Evolutionary conservation across 1,284 basidiomycete genomes (phyloP), one percentile per base, ranked within the genome.

Genomic region (Abortiporus biennis): DNA sequence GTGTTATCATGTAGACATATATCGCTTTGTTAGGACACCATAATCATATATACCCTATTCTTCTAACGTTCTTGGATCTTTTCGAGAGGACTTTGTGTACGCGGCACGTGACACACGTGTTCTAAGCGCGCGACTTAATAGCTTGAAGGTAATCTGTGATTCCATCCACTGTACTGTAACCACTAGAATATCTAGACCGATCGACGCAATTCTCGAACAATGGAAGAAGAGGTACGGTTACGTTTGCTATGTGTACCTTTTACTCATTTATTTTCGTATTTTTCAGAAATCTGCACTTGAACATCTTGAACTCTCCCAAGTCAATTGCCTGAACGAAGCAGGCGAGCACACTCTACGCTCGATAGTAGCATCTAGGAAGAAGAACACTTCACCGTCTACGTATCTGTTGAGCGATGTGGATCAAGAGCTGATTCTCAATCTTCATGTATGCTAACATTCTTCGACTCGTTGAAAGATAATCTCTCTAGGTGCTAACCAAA

Each of bases 381-480:
- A 60, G 54, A 76, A 85, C 62, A 68, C 64, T 1, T 45, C 49
- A 8, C 52, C 62, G 15, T 40, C 46, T 17, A 62, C 61, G 25
- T 86, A 78, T 59, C 70, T 92, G 46, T 72, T 83, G 50, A 88
- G 84, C 54, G 88, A 92, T 56, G 79, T 76, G 1, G 90, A 92
- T 56, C 87, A 88, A 55, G 81, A 92, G 55, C 66, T 89, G 13
- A 67, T 91, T 21, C 54, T 91, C 42, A 83, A 71, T 48, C 71
- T 91, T 42, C 71, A 74, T 17, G 85, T 85, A 56, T 29, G 25
- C 31, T 13, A 25, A 29, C 27, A 8, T n/a, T 29, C 27, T 9
- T 29, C 8, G 8, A 29, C 27, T 29, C 17, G n/a, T 9, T 36
- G 42, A 38, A 4, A 17, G 9, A 21, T 37, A 24, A 19, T n/a